Evolutionary conservation across 2,329 filamentous ascomycete genomes (phyloP).

Genomic region (Diaporthe eres): DNA sequence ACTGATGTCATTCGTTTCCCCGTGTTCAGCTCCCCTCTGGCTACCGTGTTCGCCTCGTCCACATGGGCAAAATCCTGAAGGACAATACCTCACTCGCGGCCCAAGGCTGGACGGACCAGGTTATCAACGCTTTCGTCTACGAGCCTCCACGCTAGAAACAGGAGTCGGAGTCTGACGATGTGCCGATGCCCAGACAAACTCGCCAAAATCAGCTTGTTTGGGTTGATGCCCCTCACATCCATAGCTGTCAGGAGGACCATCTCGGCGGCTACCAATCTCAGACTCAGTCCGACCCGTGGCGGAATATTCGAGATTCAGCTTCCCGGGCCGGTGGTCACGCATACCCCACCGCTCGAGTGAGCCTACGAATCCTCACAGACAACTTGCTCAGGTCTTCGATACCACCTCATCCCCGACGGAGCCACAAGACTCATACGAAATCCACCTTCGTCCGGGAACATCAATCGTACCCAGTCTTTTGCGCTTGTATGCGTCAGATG

Average conservation of each 20-base stretch:
- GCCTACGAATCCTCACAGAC: neutral
- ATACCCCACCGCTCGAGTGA: neutral
- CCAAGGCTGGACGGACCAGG: constrained; percentile 83
- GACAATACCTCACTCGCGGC: constrained; percentile 75
- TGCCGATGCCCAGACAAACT: neutral
- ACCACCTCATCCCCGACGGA: neutral
- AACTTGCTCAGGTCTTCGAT: neutral
- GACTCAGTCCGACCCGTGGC: neutral
- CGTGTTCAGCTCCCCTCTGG: constrained; percentile 14
- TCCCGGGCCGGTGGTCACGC: neutral
- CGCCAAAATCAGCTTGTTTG: neutral
- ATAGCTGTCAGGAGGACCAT: neutral
- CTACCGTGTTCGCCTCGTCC: constrained; percentile 74
- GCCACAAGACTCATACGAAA: neutral
- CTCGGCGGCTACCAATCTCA: neutral
- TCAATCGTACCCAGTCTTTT: neutral
- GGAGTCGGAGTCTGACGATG: neutral
- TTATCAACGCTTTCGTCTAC: constrained; percentile 83
- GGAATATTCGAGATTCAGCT: neutral
- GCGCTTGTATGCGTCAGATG: neutral
- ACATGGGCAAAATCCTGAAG: constrained; percentile 84
- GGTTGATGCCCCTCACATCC: neutral
- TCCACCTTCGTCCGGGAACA: neutral
- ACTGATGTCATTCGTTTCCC: neutral
- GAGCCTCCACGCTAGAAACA: constrained; percentile 45